Evolutionary conservation across 179 eudicot species (phyloP), one percentile per base, ranked within the genome.

Genomic region (Pouteria campechiana): DNA sequence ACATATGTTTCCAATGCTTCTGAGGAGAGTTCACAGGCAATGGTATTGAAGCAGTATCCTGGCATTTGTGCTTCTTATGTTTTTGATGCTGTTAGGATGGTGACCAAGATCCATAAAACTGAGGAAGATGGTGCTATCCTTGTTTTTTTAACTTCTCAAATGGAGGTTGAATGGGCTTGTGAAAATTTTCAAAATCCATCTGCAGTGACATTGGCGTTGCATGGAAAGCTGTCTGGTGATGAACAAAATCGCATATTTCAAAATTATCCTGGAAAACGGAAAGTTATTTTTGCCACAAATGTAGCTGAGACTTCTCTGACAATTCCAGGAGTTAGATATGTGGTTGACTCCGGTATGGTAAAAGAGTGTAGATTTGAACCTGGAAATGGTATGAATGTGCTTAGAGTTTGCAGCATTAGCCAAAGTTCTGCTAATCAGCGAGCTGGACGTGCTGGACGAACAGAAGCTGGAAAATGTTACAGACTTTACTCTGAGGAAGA

Each of bases 361-460:
- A 90, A 90, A 57, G 95, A 85, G 52, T 74, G 87, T 37, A 68
- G 70, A 55, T 90, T 73, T 67, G 96, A 86, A 57, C 72, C 98
- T 43, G 71, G 57, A 33, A 69, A 84, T 49, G 95, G 98, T 21
- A 90, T 82, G 98, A 90, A 79, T 54, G 73, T 79, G 35, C 70
- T 90, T 48, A 86, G 70, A 50, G 87, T 77, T 40, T 58, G 84
- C 57, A 43, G 78, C 57, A 76, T 77, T 41, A 90, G 98, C 65
- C 78, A 77, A 75, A 82, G 96, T 58, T 86, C 98, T 24, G 98
- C 98, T 46, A 68, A 76, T 45, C 98, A 90, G 54, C 73, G 98
- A 48, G 89, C 95, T 52, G 97, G 97, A 30, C 97, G 97, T 42
- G 95, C 95, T 49, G 97, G 97, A 61, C 76, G 98, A 68, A 90